Evolutionary conservation across 495 filamentous ascomycete species (phyloP), one percentile per base, ranked within the genome.

Genomic region (Xylaria nigripes): DNA sequence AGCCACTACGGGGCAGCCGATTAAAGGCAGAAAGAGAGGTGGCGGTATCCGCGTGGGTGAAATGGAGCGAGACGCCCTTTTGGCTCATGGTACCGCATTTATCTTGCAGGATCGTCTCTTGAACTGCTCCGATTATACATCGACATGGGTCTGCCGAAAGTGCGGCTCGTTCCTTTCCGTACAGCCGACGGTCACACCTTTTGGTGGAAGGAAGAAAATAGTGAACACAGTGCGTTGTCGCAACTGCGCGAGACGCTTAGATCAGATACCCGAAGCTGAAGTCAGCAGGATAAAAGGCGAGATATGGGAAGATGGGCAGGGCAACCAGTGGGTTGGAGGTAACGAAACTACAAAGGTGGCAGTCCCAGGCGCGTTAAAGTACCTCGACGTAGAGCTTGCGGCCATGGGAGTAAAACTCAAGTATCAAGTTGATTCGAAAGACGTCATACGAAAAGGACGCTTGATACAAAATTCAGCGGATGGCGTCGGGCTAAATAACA

Each of bases 11-110:
- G 93, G 94, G 29, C 93, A 98, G 68, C 93, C 93, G 23, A 90
- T 97, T 73, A 96, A 98, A 76, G 93, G 93, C 54, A 78, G 92
- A 64, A 90, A 89, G 64, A 89, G 88, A 76, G 93, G 93, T 61
- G 93, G 93, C 69, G 93, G 93, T 82, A 96, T 98, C 63, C 87
- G 93, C 75, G 92, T 98, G 25, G 93, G 93, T 63, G 93, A 98
- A 74, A 98, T 98, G 93, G 93, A 98, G 73, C 84, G 93, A 55
- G 93, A 98, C 70, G 87, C 91, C 3, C 74, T 98, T 10, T 78
- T 98, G 50, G 93, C 93, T 6, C 93, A 98, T 73, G 93, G 93
- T 6, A 87, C 91, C 13, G 92, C 92, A 13, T 96, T 92, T 78
- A 72, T 98, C 25, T 79, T 98, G 13, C 93, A 97, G 65, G 93